phyloP scores from a whole-genome alignment of 495 filamentous ascomycete genomes.

The Rhizodiscina lignyota region DNA sequence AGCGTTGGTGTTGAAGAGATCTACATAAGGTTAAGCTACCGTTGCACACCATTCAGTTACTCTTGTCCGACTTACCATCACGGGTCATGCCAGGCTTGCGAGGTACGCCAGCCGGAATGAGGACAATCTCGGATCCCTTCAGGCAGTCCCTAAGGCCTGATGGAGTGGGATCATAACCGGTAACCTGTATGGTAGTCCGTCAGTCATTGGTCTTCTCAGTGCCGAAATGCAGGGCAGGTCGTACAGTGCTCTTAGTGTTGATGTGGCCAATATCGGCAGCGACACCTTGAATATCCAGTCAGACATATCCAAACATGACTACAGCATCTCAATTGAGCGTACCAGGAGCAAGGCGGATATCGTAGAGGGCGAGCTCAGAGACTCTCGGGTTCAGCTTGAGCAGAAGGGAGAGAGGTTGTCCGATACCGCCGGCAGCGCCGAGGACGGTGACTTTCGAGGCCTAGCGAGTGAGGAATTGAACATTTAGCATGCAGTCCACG shows the following conservation, averaged over 20 bases:
- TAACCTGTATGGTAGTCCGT: constrained; percentile 37
- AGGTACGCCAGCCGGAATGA: constrained; percentile 95
- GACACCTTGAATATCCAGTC: constrained; percentile 47
- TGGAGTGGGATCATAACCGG: constrained; percentile 64
- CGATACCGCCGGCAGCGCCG: constrained; percentile 92
- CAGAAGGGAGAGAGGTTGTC: constrained; percentile 91
- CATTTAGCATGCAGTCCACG: constrained; percentile 19
- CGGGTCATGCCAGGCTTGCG: constrained; percentile 99
- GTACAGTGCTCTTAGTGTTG: constrained; percentile 82
- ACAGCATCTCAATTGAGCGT: too few relatives aligned
- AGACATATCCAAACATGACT: too few relatives aligned
- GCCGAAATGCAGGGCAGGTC: constrained; percentile 85
- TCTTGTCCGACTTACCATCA: constrained; percentile 40
- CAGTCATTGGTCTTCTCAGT: constrained; percentile 60
- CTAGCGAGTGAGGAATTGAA: constrained; percentile 26
- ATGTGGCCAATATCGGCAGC: constrained; percentile 95
- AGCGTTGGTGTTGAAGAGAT: constrained; percentile 99
- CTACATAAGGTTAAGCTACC: constrained; percentile 23
- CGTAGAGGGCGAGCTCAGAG: constrained; percentile 85
- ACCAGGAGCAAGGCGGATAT: constrained; percentile 91
- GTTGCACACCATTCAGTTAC: neutral
- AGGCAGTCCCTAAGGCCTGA: constrained; percentile 60
- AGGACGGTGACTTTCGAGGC: constrained; percentile 93
- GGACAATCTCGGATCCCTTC: constrained; percentile 77
- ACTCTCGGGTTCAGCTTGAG: constrained; percentile 96